Percentiles rank a stretch among this genome's conserved stretches.
Evolutionary conservation across 2,329 filamentous ascomycete species (phyloP).

Genomic region (Neopestalotiopsis rosae): DNA sequence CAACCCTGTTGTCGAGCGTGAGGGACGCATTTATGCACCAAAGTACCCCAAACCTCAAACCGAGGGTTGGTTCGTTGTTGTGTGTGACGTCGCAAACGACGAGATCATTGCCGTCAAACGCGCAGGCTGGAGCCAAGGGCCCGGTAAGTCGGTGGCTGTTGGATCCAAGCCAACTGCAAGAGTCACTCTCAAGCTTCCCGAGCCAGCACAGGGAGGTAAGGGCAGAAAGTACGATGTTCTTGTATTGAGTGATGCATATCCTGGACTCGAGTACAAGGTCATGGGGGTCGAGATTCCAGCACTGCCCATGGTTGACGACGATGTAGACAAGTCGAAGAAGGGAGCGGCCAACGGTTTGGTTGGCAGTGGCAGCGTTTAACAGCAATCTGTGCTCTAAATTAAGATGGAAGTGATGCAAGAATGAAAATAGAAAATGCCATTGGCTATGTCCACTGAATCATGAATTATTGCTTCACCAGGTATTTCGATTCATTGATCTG

Average conservation of each 20-base stretch:
- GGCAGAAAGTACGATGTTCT: constrained; percentile 72
- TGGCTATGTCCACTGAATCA: too few species aligned
- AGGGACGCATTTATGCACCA: constrained; percentile 83
- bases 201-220: constrained; percentile 43
- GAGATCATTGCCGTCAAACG: constrained; percentile 88
- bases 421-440: too few species aligned
- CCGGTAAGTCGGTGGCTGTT: constrained; percentile 37
- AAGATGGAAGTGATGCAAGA: neutral
- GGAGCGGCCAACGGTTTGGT: constrained; percentile 1
- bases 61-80: constrained; percentile 88
- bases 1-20: constrained; percentile 69
- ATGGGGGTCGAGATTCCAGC: constrained; percentile 58
- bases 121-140: constrained; percentile 68
- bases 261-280: constrained; percentile 69
- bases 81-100: constrained; percentile 70
- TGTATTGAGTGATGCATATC: constrained; percentile 87
- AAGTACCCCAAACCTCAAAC: constrained; percentile 92
- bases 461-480: too few species aligned
- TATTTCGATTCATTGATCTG: too few species aligned
- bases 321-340: constrained; percentile 50
- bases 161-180: constrained; percentile 57
- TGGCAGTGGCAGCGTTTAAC: neutral
- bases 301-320: constrained; percentile 53
- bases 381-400: too few species aligned
- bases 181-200: constrained; percentile 66